A percentile compares a stretch with the other conserved stretches of the same genome.
Evolutionary conservation across 495 filamentous ascomycete species (phyloP).

Genomic region (Lentithecium fluviatile): DNA sequence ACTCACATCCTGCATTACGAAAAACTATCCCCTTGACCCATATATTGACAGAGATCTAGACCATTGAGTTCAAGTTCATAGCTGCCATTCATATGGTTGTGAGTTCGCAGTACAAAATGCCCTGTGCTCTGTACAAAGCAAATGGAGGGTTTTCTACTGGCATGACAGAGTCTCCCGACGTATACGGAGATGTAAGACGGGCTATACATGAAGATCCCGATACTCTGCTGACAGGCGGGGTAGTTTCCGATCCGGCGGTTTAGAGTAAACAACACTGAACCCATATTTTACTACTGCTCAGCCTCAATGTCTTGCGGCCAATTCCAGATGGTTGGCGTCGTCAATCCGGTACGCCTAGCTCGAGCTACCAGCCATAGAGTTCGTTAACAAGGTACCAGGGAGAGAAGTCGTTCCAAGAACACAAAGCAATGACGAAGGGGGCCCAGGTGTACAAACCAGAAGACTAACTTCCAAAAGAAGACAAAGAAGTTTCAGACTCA

Average conservation of each 20-base stretch:
- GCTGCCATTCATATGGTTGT: slow-evolving; percentile 23
- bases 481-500: slow-evolving; percentile 4
- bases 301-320: slow-evolving; percentile 45
- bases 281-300: slow-evolving; percentile 62
- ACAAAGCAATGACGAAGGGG: too few species aligned
- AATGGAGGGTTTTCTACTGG: slow-evolving; percentile 37
- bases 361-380: too few species aligned
- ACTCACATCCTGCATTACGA: too few species aligned
- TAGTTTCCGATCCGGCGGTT: slow-evolving; percentile 45
- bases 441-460: slow-evolving; percentile 41
- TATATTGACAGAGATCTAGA: slow-evolving; percentile 9
- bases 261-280: slow-evolving; percentile 55
- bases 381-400: too few species aligned
- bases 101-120: slow-evolving; percentile 27
- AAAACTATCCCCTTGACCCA: too few species aligned
- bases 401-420: too few species aligned
- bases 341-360: slow-evolving; percentile 39
- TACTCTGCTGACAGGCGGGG: not conserved
- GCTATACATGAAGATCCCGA: not conserved
- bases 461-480: slow-evolving; percentile 40
- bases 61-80: slow-evolving; percentile 56
- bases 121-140: slow-evolving; percentile 60
- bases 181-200: not conserved
- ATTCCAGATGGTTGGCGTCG: slow-evolving; percentile 48
- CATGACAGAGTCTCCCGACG: not conserved